Conservation (phyloP, 2,329 filamentous ascomycete species). For the Beauveria asiatica region DNA sequence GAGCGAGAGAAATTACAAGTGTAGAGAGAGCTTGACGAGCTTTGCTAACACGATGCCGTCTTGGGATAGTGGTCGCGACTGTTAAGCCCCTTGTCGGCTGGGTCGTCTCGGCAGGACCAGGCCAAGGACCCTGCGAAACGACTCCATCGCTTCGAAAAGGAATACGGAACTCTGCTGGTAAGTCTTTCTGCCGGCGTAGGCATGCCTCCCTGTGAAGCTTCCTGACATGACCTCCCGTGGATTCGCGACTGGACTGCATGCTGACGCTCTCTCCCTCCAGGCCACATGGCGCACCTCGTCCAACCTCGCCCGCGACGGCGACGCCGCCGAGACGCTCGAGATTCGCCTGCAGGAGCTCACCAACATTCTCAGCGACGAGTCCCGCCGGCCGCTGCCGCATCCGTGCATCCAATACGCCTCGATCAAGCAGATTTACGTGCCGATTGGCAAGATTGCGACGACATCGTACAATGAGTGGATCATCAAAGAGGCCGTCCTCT, state of each 20-base stretch:
- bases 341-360: constrained; percentile 55
- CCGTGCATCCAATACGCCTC: constrained; percentile 85
- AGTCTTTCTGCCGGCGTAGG: neutral
- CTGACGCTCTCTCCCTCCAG: constrained; percentile 20
- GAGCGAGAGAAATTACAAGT: neutral
- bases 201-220: too few relatives aligned
- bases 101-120: constrained; percentile 47
- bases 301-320: constrained; percentile 51
- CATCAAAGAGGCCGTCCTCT: constrained; percentile 72
- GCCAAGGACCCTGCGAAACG: constrained; percentile 56
- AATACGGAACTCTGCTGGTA: constrained; percentile 55
- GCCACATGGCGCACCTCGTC: constrained; percentile 52
- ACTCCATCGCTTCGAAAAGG: constrained; percentile 58
- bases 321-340: constrained; percentile 55
- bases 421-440: constrained; percentile 79
- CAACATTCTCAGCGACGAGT: constrained; percentile 78
- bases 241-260: neutral
- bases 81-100: constrained; percentile 52
- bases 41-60: neutral
- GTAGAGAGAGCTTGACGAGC: neutral
- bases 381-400: constrained; percentile 78
- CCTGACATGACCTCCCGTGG: neutral
- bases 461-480: constrained; percentile 78
- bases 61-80: constrained; percentile 54
- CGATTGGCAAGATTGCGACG: constrained; percentile 80